Evolutionary conservation across 2,329 filamentous ascomycete species (phyloP).

Genomic region (Aspergillus sp.): DNA sequence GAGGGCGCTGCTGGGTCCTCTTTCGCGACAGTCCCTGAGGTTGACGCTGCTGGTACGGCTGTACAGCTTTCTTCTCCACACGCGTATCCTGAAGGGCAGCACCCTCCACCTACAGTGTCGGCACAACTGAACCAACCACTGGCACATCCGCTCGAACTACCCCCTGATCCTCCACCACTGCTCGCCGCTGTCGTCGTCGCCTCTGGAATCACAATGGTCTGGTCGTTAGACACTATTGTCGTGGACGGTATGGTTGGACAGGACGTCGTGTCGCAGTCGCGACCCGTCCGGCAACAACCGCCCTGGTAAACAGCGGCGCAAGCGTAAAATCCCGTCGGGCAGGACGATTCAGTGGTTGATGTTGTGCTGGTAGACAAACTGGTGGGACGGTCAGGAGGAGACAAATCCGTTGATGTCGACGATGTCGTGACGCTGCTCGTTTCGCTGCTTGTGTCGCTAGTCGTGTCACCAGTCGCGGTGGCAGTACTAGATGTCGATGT

Average conservation of each 20-base stretch:
- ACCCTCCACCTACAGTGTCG: conserved; percentile 71
- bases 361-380: conserved; percentile 41
- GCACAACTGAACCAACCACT: conserved; percentile 78
- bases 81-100: conserved; percentile 77
- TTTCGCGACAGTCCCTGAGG: conserved; percentile 58
- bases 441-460: neutral
- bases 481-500: neutral
- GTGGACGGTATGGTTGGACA: conserved; percentile 73
- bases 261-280: conserved; percentile 79
- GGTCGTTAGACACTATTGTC: conserved; percentile 66
- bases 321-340: conserved; percentile 89
- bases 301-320: conserved; percentile 80
- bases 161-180: conserved; percentile 31
- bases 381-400: conserved; percentile 45
- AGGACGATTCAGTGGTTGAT: conserved; percentile 55
- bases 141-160: conserved; percentile 63
- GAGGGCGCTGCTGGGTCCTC: conserved; percentile 32
- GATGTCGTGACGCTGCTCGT: conserved; percentile 39
- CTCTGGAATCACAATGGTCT: conserved; percentile 70
- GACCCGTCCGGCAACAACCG: conserved; percentile 86
- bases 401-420: conserved; percentile 32
- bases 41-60: conserved; percentile 53
- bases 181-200: conserved; percentile 43
- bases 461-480: neutral
- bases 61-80: conserved; percentile 77